These are phyloP conservation scores for Colletotrichum liaoningense DNA, from an alignment of 2,329 filamentous ascomycete species.

Conservation along the genomic window DNA sequence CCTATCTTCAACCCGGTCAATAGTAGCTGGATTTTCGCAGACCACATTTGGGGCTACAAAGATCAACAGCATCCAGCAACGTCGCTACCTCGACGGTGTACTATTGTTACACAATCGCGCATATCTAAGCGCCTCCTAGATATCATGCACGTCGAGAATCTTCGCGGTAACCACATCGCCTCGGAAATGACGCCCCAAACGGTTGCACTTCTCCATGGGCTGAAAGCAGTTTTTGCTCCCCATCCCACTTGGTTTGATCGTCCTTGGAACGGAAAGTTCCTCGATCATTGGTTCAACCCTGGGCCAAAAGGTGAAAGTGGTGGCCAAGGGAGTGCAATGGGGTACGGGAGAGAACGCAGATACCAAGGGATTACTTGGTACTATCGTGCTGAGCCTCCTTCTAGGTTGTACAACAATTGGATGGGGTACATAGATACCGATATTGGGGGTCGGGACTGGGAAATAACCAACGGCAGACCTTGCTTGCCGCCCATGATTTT, in stretches of 20 bases:
- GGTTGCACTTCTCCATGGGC: constrained; percentile 79
- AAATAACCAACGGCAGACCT: constrained; percentile 64
- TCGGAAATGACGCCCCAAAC: constrained; percentile 85
- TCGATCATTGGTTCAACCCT: constrained; percentile 70
- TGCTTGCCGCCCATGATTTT: constrained; percentile 70
- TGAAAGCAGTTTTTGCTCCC: constrained; percentile 82
- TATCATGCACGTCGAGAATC: constrained; percentile 82
- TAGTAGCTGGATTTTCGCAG: constrained; percentile 78
- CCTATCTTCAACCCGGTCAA: constrained; percentile 80
- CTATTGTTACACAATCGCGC: constrained; percentile 81
- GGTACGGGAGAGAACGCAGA: constrained; percentile 67
- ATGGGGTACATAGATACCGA: constrained; percentile 68
- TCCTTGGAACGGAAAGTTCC: constrained; percentile 69
- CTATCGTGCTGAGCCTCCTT: constrained; percentile 67
- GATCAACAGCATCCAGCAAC: constrained; percentile 58
- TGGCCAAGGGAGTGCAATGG: constrained; percentile 67
- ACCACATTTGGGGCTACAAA: constrained; percentile 75
- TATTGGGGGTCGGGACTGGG: constrained; percentile 67
- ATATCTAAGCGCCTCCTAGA: constrained; percentile 78
- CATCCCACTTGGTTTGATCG: constrained; percentile 85
- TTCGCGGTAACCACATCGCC: constrained; percentile 79
- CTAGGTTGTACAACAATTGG: constrained; percentile 71
- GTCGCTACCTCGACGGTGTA: constrained; percentile 76
- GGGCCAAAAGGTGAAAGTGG: constrained; percentile 66
- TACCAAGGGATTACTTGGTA: constrained; percentile 72